Conservation (phyloP, 1,139 yeast species). For the Fermentozyma sake region DNA sequence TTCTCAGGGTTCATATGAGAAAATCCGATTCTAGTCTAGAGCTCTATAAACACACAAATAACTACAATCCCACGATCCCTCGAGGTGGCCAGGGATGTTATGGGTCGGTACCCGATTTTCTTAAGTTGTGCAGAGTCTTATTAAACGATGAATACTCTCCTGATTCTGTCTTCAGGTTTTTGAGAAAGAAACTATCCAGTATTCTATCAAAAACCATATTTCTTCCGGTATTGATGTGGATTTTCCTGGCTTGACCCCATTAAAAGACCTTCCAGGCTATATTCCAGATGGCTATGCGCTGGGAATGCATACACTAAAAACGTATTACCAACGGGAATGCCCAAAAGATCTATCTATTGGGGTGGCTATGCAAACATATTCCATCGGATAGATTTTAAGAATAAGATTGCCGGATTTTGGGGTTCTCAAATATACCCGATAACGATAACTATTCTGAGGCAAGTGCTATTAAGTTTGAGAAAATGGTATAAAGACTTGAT, state of each 20-base stretch:
- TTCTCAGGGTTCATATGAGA: conserved; percentile 24
- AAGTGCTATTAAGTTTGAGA: conserved; percentile 8
- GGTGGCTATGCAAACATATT: conserved; percentile 42
- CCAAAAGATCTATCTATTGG: conserved; percentile 39
- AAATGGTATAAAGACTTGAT: conserved; percentile 9
- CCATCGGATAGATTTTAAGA: conserved; percentile 44
- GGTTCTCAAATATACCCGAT: conserved; percentile 37
- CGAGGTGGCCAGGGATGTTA: conserved; percentile 50
- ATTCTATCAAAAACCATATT: conserved; percentile 32
- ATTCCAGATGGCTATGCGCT: conserved; percentile 11
- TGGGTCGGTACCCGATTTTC: conserved; percentile 40
- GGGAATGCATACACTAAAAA: conserved; percentile 16
- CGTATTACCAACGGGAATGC: conserved; percentile 35
- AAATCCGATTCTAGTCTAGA: conserved; percentile 7
- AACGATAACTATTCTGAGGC: conserved; percentile 6
- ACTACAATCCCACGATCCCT: conserved; percentile 29
- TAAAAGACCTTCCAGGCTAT: conserved; percentile 4
- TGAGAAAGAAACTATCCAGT: conserved; percentile 27
- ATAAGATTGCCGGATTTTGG: conserved; percentile 41
- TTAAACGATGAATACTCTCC: conserved; percentile 41
- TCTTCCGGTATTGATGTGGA: conserved; percentile 14
- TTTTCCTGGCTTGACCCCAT: conserved; percentile 11
- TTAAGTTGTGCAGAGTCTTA: conserved; percentile 43
- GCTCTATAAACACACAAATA: conserved; percentile 1
- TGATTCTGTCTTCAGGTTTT: conserved; percentile 29